phyloP scores from a whole-genome alignment of 2,329 filamentous ascomycete species.

The Sporothrix pseudoabietina region DNA sequence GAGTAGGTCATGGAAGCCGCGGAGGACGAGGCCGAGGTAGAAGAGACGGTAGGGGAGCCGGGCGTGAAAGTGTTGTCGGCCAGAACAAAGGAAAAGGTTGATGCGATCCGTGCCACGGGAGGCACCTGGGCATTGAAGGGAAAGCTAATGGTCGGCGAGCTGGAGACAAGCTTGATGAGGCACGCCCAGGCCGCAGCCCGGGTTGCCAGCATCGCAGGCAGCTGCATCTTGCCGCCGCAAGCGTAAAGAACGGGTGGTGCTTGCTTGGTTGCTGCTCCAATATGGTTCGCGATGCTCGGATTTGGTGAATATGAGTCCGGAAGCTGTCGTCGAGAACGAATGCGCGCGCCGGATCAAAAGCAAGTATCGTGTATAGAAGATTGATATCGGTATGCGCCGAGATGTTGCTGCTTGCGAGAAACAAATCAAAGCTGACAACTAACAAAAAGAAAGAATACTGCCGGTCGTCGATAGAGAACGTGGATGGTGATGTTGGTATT shows the following conservation, averaged over 20 bases:
- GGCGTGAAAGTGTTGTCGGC: slow-evolving; percentile 71
- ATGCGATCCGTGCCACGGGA: slow-evolving; percentile 69
- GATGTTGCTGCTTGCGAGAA: background rate
- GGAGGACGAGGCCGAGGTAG: slow-evolving; percentile 51
- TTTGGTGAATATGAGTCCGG: background rate
- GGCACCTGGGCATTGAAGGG: slow-evolving; percentile 85
- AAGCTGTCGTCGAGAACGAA: slow-evolving; percentile 1
- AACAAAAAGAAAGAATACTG: background rate
- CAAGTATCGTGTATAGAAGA: background rate
- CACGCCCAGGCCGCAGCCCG: slow-evolving; percentile 29
- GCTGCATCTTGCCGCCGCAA: slow-evolving; percentile 23
- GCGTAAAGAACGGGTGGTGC: background rate
- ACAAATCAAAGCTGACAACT: background rate
- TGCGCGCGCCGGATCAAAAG: background rate
- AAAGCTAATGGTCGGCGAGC: slow-evolving; percentile 57
- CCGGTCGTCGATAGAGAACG: background rate
- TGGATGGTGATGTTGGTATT: background rate
- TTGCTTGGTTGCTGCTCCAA: background rate
- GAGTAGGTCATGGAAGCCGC: slow-evolving; percentile 62
- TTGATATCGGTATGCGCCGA: background rate
- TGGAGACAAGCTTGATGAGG: slow-evolving; percentile 33
- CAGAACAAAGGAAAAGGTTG: slow-evolving; percentile 71
- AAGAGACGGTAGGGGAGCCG: background rate
- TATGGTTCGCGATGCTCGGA: background rate
- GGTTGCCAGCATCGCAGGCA: slow-evolving; percentile 27